Conservation (phyloP, 129 eudicot genomes). For the Flaveria robusta region DNA sequence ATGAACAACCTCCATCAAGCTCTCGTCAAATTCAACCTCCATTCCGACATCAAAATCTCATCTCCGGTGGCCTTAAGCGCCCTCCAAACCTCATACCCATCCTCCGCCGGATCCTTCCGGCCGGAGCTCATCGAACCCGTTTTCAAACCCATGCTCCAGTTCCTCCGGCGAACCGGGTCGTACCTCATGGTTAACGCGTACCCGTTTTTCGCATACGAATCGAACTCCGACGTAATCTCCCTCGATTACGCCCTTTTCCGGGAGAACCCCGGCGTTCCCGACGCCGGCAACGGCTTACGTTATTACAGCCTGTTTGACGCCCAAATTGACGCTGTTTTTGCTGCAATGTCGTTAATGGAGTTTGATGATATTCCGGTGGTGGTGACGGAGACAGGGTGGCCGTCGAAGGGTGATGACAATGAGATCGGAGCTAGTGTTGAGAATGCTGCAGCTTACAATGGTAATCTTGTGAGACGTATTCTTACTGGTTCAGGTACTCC, state of each 20-base stretch:
- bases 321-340: slow-evolving; percentile 89
- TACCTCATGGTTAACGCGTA: slow-evolving; percentile 83
- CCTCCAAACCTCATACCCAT: slow-evolving; percentile 63
- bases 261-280: slow-evolving; percentile 74
- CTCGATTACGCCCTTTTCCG: slow-evolving; percentile 85
- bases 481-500: slow-evolving; percentile 86
- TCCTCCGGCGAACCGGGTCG: slow-evolving; percentile 67
- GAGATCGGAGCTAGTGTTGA: slow-evolving; percentile 69
- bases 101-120: slow-evolving; percentile 78
- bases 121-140: slow-evolving; percentile 62
- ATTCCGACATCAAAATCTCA: slow-evolving; percentile 60
- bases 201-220: slow-evolving; percentile 81
- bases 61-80: slow-evolving; percentile 80
- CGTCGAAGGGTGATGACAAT: slow-evolving; percentile 73
- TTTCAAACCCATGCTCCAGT: slow-evolving; percentile 70
- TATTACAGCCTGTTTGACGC: slow-evolving; percentile 89
- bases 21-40: slow-evolving; percentile 47
- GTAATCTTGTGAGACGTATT: slow-evolving; percentile 61
- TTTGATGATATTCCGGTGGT: slow-evolving; percentile 61
- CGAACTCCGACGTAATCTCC: slow-evolving; percentile 73
- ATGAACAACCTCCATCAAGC: slow-evolving; percentile 73
- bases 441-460: slow-evolving; percentile 78
- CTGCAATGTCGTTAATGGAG: slow-evolving; percentile 73
- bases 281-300: slow-evolving; percentile 69
- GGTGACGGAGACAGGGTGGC: slow-evolving; percentile 96